These are phyloP conservation scores for Margaritispora aquatica DNA, from an alignment of 495 filamentous ascomycete genomes.

Conservation along the genomic window DNA sequence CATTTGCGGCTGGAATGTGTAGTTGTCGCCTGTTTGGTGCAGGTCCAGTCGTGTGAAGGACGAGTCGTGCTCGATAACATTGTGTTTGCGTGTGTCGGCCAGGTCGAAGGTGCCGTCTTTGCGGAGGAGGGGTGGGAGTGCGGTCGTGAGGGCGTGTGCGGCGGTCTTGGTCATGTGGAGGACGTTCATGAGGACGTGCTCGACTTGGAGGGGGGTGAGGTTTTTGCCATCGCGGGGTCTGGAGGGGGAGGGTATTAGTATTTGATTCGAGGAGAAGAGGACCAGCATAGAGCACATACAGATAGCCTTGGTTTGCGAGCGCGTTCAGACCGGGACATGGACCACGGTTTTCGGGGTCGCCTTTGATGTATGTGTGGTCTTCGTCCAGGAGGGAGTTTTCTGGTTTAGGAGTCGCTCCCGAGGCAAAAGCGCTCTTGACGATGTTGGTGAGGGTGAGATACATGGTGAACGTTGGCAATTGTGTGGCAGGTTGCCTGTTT, in stretches of 20 bases:
- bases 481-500: no score
- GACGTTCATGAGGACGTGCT: constrained; percentile 27
- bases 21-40: constrained; percentile 30
- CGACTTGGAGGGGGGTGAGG: constrained; percentile 25
- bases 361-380: constrained; percentile 27
- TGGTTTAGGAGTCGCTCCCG: background rate
- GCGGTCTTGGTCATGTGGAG: constrained; percentile 23
- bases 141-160: constrained; percentile 23
- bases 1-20: constrained; percentile 32
- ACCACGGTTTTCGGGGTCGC: constrained; percentile 21
- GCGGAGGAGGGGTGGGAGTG: constrained; percentile 23
- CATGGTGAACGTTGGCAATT: no score
- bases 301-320: constrained; percentile 27
- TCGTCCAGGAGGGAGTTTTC: constrained; percentile 1
- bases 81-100: constrained; percentile 27
- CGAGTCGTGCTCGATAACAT: constrained; percentile 33
- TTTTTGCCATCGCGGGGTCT: constrained; percentile 33
- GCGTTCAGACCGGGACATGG: constrained; percentile 27
- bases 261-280: background rate
- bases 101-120: constrained; percentile 31
- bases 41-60: constrained; percentile 32
- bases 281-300: constrained; percentile 12
- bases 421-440: constrained; percentile 3
- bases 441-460: constrained; percentile 8
- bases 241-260: constrained; percentile 6